phyloP scores from a whole-genome alignment of 2,329 filamentous ascomycete genomes.

The Penicillium sp. region DNA sequence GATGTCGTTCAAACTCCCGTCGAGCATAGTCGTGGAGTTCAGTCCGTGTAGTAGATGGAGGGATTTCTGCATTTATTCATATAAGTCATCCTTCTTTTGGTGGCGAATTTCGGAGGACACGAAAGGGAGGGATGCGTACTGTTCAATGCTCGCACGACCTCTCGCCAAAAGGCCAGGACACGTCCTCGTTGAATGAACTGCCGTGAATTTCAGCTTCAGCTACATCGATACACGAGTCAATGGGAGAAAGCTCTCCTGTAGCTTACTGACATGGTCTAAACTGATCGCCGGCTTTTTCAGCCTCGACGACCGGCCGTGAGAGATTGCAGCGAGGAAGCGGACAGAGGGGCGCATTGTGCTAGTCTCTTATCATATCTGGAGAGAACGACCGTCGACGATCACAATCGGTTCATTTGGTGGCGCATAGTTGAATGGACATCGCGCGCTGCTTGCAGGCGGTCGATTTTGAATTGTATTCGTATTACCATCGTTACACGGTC shows the following conservation, averaged over 20 bases:
- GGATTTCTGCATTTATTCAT: conserved; percentile 33
- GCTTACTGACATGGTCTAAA: conserved; percentile 38
- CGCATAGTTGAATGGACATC: background rate
- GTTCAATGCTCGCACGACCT: conserved; percentile 42
- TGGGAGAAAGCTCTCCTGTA: background rate
- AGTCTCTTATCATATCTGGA: conserved; percentile 3
- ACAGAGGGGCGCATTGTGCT: conserved; percentile 30
- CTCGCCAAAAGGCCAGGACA: conserved; percentile 43
- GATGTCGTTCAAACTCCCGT: conserved; percentile 45
- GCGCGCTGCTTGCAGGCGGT: background rate
- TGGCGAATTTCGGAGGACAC: background rate
- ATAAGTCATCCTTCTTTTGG: background rate
- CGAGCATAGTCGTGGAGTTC: conserved; percentile 46
- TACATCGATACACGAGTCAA: background rate
- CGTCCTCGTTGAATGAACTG: conserved; percentile 46
- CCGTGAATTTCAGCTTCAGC: conserved; percentile 4
- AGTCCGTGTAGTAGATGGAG: conserved; percentile 38
- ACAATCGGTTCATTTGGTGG: background rate
- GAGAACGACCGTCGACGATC: background rate
- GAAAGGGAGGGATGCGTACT: conserved; percentile 24
- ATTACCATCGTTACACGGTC: background rate
- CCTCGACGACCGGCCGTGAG: conserved; percentile 31
- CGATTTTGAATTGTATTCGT: background rate
- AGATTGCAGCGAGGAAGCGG: conserved; percentile 29
- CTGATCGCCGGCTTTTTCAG: conserved; percentile 37